phyloP scores from a whole-genome alignment of 2,329 filamentous ascomycete genomes.

The Colletotrichum cereale region DNA sequence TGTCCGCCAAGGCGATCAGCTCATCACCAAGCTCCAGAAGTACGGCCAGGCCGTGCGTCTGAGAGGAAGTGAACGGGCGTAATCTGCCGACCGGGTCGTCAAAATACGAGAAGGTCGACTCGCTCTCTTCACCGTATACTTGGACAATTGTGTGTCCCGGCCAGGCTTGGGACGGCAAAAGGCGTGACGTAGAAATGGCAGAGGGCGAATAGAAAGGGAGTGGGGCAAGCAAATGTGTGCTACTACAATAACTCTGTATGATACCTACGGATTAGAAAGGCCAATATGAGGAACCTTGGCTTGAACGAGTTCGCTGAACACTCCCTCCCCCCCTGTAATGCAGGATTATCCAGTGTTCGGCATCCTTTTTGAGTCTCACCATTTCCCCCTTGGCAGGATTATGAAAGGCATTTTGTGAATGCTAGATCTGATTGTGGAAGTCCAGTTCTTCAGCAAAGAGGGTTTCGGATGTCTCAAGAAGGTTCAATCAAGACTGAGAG shows the following conservation, averaged over 20 bases:
- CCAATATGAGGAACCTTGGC: slow-evolving; percentile 40
- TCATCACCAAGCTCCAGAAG: slow-evolving; percentile 99
- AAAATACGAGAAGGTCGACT: neutral
- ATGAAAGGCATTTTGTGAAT: neutral
- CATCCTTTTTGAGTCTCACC: neutral
- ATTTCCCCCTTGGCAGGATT: neutral
- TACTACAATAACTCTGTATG: slow-evolving; percentile 47
- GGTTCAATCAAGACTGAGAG: too few relatives aligned
- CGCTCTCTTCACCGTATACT: neutral
- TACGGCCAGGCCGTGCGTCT: slow-evolving; percentile 97
- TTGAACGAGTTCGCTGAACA: neutral
- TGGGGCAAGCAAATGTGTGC: slow-evolving; percentile 42
- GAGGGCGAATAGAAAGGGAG: slow-evolving; percentile 29
- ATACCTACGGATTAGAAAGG: slow-evolving; percentile 48
- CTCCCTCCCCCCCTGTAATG: too few relatives aligned
- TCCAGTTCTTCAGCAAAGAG: too few relatives aligned
- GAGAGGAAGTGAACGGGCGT: slow-evolving; percentile 93
- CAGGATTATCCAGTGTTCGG: neutral
- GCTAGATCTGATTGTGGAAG: neutral
- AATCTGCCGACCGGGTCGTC: slow-evolving; percentile 42
- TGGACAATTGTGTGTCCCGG: neutral
- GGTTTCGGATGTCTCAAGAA: neutral
- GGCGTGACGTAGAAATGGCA: slow-evolving; percentile 27
- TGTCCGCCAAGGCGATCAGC: slow-evolving; percentile 95
- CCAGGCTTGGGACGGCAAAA: neutral